These are phyloP conservation scores for Sarcodon aspratus DNA, from an alignment of 768 basidiomycete genomes.

Conservation along the genomic window DNA sequence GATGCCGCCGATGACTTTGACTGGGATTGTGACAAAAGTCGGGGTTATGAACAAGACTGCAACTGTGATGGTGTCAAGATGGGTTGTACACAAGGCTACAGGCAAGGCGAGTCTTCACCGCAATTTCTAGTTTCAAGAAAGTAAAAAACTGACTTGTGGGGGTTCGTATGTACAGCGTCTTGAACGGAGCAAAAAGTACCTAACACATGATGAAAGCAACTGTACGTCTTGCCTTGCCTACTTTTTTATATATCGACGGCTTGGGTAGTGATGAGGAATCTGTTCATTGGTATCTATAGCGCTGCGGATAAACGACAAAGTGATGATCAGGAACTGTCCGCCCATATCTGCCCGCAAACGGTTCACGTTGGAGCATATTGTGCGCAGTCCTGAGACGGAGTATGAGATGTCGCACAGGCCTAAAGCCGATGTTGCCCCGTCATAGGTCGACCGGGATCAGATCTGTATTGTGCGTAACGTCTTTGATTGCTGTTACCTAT, in stretches of 20 bases:
- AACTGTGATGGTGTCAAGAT: constrained; percentile 72
- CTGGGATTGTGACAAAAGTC: constrained; percentile 67
- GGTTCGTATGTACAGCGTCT: constrained; percentile 37
- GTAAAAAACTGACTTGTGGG: no score
- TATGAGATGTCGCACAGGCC: constrained; percentile 9
- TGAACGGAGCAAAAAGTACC: constrained; percentile 66
- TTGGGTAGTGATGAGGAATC: no score
- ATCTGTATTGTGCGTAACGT: no score
- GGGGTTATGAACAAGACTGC: constrained; percentile 80
- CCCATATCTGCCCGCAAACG: constrained; percentile 72
- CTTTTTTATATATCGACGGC: constrained; percentile 2
- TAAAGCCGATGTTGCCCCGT: no score
- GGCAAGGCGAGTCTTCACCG: constrained; percentile 38
- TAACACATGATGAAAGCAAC: constrained; percentile 65
- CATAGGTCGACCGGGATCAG: no score
- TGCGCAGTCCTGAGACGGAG: constrained; percentile 60
- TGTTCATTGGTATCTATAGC: constrained; percentile 24
- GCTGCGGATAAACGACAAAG: constrained; percentile 57
- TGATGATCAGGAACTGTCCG: constrained; percentile 72
- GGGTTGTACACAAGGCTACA: constrained; percentile 59
- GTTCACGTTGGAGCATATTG: constrained; percentile 56
- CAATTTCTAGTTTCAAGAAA: background rate
- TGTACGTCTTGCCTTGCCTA: constrained; percentile 31
- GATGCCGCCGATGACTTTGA: constrained; percentile 74
- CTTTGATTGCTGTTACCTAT: no score